These are phyloP conservation scores for Phytophthora sansomeana DNA, from an alignment of 352 stramenopile genomes.

Conservation along the genomic window DNA sequence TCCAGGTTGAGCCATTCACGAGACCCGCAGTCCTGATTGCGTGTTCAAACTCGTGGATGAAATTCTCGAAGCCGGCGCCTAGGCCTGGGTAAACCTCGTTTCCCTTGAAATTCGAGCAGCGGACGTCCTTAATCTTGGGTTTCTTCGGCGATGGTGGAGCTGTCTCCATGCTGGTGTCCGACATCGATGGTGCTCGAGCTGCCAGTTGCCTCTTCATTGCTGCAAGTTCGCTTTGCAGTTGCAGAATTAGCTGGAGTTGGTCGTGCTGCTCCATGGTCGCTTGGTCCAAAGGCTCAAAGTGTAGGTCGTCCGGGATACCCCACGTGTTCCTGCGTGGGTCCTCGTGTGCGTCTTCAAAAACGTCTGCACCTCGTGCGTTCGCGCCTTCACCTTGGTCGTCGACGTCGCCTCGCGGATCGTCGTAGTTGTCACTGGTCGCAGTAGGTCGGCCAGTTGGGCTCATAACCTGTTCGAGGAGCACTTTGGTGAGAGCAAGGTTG, in stretches of 20 bases:
- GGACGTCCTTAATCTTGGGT: constrained; percentile 9
- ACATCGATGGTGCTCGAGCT: not conserved
- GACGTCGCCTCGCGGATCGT: not conserved
- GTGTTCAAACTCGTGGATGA: constrained; percentile 12
- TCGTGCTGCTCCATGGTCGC: constrained; percentile 7
- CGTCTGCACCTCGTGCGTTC: constrained; percentile 1
- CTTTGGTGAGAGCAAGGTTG: not conserved
- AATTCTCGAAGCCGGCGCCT: constrained; percentile 12
- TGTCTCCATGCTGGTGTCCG: constrained; percentile 6
- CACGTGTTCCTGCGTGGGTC: not conserved
- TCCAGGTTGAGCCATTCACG: constrained; percentile 14
- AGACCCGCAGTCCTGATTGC: constrained; percentile 3
- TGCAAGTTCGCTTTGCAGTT: constrained; percentile 3
- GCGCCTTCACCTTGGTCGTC: not conserved
- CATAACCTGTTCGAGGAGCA: not conserved
- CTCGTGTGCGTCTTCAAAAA: not conserved
- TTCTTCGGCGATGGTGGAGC: not conserved
- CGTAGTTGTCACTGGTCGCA: not conserved
- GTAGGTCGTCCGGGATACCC: not conserved
- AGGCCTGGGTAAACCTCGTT: constrained; percentile 13
- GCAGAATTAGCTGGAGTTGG: constrained; percentile 1
- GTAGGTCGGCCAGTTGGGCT: not conserved
- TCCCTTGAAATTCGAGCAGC: constrained; percentile 8
- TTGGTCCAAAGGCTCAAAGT: constrained; percentile 1
- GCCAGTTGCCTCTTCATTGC: not conserved